Evolutionary conservation across 176 grass and related monocot species (phyloP).

Genomic region (Oryza punctata): DNA sequence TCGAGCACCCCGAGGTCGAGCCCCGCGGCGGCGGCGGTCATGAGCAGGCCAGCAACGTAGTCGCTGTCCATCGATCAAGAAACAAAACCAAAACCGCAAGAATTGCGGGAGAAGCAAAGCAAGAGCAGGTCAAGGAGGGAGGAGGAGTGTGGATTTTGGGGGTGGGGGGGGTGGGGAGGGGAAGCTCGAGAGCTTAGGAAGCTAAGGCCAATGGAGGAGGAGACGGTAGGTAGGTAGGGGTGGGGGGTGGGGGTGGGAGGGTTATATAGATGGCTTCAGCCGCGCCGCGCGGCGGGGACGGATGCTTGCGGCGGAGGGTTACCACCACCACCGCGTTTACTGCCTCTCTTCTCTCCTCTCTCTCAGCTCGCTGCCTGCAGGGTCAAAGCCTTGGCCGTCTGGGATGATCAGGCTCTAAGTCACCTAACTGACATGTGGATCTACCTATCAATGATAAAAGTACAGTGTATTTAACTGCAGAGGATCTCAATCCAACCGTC

Average conservation of each 20-base stretch:
- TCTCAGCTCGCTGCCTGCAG: no score
- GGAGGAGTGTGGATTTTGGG: no score
- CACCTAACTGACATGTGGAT: no score
- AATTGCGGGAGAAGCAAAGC: slow-evolving; percentile 54
- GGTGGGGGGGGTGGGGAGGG: neutral
- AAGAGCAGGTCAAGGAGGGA: neutral
- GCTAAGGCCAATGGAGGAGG: no score
- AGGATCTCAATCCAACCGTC: no score
- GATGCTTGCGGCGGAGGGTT: neutral
- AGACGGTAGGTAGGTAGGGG: slow-evolving; percentile 22
- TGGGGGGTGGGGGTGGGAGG: neutral
- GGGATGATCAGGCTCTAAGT: no score
- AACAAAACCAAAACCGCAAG: neutral
- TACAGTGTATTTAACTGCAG: no score
- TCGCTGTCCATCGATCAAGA: slow-evolving; percentile 48
- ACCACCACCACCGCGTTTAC: no score
- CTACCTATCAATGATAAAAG: no score
- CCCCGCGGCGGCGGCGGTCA: slow-evolving; percentile 23
- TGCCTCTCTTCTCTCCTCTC: no score
- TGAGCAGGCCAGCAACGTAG: slow-evolving; percentile 46
- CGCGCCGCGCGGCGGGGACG: no score
- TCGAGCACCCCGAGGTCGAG: slow-evolving; percentile 47
- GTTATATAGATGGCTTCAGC: slow-evolving; percentile 37
- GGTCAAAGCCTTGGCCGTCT: no score
- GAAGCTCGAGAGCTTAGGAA: neutral